Conservation (phyloP, 2,329 filamentous ascomycete genomes). For the Teratosphaeriaceae sp. region DNA sequence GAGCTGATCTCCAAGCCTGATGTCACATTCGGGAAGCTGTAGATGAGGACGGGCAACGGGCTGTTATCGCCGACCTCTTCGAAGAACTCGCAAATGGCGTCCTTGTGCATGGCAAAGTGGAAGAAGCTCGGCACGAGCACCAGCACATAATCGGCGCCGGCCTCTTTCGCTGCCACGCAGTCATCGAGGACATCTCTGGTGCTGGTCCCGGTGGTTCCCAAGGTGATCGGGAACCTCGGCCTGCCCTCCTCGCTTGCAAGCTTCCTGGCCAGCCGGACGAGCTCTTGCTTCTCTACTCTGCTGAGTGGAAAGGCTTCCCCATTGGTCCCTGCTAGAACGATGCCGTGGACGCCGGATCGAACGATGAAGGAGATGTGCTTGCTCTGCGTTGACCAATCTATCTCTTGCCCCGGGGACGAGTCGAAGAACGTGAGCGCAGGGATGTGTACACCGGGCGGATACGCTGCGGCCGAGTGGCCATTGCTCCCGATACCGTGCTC, state of each 20-base stretch:
- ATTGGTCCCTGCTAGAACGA: constrained; percentile 40
- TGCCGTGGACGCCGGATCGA: constrained; percentile 46
- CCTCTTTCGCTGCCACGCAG: constrained; percentile 31
- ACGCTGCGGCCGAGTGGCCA: constrained; percentile 13
- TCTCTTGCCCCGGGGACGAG: constrained; percentile 42
- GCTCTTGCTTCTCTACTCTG: constrained; percentile 33
- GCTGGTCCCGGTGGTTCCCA: constrained; percentile 33
- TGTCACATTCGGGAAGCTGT: constrained; percentile 42
- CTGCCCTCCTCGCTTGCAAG: constrained; percentile 30
- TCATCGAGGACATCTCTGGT: constrained; percentile 38
- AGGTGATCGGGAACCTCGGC: constrained; percentile 33
- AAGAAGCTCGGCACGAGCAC: constrained; percentile 36
- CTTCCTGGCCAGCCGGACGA: constrained; percentile 34
- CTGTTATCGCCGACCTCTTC: constrained; percentile 31
- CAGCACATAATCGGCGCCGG: constrained; percentile 34
- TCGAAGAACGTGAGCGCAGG: constrained; percentile 52
- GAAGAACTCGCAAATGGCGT: constrained; percentile 31
- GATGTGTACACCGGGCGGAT: constrained; percentile 50
- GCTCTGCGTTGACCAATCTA: constrained; percentile 51
- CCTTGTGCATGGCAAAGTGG: constrained; percentile 33
- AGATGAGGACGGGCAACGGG: constrained; percentile 40
- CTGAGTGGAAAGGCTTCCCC: constrained; percentile 40
- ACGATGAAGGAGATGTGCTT: constrained; percentile 50
- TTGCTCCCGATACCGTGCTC: constrained; percentile 6
- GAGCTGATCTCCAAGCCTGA: constrained; percentile 41